Evolutionary conservation across 805 yeast genomes (phyloP), one percentile per base, ranked within the genome.

Genomic region (Saccharomycopsis sp.): DNA sequence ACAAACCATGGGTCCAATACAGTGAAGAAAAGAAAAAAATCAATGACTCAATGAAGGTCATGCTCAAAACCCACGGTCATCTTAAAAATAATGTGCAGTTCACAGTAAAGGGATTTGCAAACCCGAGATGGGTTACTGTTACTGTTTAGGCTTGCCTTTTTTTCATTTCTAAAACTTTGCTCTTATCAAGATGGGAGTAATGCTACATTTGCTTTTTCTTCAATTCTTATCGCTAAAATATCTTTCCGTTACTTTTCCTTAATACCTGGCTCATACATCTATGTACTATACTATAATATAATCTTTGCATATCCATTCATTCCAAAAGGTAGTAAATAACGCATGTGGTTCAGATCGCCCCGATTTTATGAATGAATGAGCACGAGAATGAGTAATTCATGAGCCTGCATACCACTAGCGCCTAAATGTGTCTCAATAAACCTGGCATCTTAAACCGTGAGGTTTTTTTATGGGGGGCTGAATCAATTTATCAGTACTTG

Each of bases 101-200:
- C 62, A 78, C 82, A 14, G 78, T 76, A 17, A 78, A 75, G 62
- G 82, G 82, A 3, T 79, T 83, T 82, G 71, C 73, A 58, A 75
- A 79, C 62, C 66, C 73, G 55, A 64, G 81, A 56, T 79, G 83
- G 83, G 54, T 73, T 55, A 44, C 49, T 44, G 38, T 29, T 29
- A 29, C 38, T 29, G n/a, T n/a, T n/a, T n/a, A n/a, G n/a, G n/a
- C n/a, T n/a, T n/a, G n/a, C n/a, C 38, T 7, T 12, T 7, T 29
- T 29, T 29, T 7, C 38, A 12, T 29, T 29, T 29, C 38, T 29
- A 29, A 29, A 5, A 7, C 12, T 29, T 29, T 29, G 38, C 38
- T 29, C 38, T 29, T 29, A 29, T 29, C 38, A 29, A 29, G 38
- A 29, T 29, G 38, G 9, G n/a, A n/a, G n/a, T 29, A 7, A 7